Conservation (phyloP, 2,329 filamentous ascomycete genomes). For the Chaetomiaceae sp. region DNA sequence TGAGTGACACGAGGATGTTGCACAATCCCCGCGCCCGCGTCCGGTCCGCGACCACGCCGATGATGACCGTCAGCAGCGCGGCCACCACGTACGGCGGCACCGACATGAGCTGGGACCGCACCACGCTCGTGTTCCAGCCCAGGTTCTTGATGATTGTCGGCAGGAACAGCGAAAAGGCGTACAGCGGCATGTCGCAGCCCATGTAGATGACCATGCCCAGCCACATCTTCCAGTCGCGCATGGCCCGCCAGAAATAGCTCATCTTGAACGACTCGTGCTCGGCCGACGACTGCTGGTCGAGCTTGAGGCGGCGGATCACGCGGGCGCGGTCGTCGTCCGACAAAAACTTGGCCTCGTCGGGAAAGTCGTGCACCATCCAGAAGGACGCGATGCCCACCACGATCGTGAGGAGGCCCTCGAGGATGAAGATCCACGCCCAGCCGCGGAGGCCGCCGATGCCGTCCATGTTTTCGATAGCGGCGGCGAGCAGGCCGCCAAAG, state of each 20-base stretch:
- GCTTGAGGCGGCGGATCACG: conserved; percentile 62
- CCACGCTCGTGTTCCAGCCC: conserved; percentile 41
- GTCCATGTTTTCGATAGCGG: conserved; percentile 63
- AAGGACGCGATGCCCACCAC: conserved; percentile 61
- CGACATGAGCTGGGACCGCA: conserved; percentile 65
- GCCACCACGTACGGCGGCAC: conserved; percentile 74
- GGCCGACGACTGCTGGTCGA: conserved; percentile 64
- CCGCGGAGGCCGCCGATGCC: conserved; percentile 50
- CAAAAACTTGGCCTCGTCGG: conserved; percentile 67
- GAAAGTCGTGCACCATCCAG: conserved; percentile 76
- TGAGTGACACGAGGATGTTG: conserved; percentile 66
- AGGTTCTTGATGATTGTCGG: conserved; percentile 51
- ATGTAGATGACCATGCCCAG: conserved; percentile 46
- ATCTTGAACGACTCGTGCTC: conserved; percentile 67
- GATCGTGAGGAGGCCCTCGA: conserved; percentile 65
- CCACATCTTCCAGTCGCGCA: conserved; percentile 73
- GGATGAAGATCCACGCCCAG: conserved; percentile 61
- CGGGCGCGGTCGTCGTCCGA: conserved; percentile 60
- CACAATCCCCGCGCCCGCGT: conserved; percentile 69
- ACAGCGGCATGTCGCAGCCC: conserved; percentile 45
- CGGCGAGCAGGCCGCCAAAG: conserved; percentile 66
- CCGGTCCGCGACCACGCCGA: conserved; percentile 74
- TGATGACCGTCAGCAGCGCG: conserved; percentile 61
- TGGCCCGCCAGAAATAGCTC: conserved; percentile 63
- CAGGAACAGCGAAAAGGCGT: conserved; percentile 52